Conservation (phyloP, 2,329 filamentous ascomycete genomes). For the Waltergamsia citrina region DNA sequence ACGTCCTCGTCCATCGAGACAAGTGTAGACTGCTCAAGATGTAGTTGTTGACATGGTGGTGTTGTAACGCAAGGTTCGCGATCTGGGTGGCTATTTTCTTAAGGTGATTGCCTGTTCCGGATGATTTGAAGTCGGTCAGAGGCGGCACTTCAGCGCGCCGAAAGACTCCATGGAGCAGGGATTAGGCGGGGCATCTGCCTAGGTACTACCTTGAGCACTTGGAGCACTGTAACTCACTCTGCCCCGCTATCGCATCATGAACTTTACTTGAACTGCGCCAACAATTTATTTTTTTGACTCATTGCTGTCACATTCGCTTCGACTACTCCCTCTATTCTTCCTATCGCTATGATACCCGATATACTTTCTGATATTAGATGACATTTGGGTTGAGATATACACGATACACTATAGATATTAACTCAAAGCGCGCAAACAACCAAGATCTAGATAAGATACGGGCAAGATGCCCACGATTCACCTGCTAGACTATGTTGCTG, state of each 20-base stretch:
- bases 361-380: too few species aligned
- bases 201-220: not conserved
- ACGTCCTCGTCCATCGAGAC: not conserved
- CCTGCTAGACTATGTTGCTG: slow-evolving; percentile 82
- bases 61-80: too few species aligned
- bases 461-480: slow-evolving; percentile 65
- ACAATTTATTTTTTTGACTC: not conserved
- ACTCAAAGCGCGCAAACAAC: slow-evolving; percentile 13
- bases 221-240: not conserved
- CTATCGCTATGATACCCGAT: not conserved
- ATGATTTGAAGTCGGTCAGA: slow-evolving; percentile 13
- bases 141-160: slow-evolving; percentile 8
- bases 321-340: not conserved
- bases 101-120: slow-evolving; percentile 7
- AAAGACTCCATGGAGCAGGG: not conserved
- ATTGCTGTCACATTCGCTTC: not conserved
- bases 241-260: slow-evolving; percentile 1
- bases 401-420: too few species aligned
- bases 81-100: too few species aligned
- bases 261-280: not conserved
- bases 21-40: too few species aligned
- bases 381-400: too few species aligned
- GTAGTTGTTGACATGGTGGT: too few species aligned
- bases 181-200: not conserved
- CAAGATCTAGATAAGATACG: slow-evolving; percentile 3